Evolutionary conservation across 2,329 filamentous ascomycete species (phyloP), one percentile per base, ranked within the genome.

Genomic region (Pseudocercospora vitis): DNA sequence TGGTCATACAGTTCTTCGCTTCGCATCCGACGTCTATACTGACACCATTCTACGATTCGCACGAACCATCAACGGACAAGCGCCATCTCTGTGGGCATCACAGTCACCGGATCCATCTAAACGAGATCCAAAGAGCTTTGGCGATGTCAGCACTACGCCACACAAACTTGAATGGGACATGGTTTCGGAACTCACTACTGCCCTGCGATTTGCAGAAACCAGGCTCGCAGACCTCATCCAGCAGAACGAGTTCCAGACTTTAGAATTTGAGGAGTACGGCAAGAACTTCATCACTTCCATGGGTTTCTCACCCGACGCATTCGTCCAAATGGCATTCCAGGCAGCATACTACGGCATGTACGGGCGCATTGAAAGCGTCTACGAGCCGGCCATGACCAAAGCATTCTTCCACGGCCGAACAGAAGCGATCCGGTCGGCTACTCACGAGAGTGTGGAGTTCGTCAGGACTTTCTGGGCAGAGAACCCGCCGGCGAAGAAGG

Each of bases 341-440:
- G 92, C 92, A 3, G 92, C 94, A 1, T 97, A 99, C 76, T 99
- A 96, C 67, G 94, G 94, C 1, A 80, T 99, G 6, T 99, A 97
- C 65, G 94, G 94, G 2, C 85, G 90, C 3, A 84, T 96, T 1
- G 94, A 97, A 71, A 95, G 90, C 68, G 94, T 91, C 0, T 99
- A 99, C 70, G 94, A 99, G 72, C 94, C 94, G 6, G 92, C 94
- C 35, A 97, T 99, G 94, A 99, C 94, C 48, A 99, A 99, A 72
- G 78, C 87, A 55, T 99, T 84, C 74, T 83, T 95, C 56, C 94
- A 97, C 69, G 94, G 94, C 8, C 87, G 94, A 40, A 99, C 94
- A 0, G 94, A 99, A 73, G 92, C 94, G 3, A 87, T 99, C 60
- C 83, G 94, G 40, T 85, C 89, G 0, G 92, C 96, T 1, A 90